Conservation (phyloP, 495 filamentous ascomycete species). For the Parmelia sp. region DNA sequence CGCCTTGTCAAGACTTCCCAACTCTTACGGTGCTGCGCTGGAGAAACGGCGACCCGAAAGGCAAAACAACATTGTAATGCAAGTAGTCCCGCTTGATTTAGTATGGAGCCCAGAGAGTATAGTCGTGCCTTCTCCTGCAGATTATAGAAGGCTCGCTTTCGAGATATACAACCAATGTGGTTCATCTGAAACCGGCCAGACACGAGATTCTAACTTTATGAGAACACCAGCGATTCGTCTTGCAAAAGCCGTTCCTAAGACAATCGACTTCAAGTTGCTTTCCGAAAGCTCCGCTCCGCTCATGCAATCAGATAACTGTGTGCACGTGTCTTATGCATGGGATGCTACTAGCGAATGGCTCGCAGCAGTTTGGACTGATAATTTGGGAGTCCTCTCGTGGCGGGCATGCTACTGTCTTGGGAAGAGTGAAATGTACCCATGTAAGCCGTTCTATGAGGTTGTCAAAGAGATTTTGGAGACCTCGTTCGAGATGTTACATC, state of each 20-base stretch:
- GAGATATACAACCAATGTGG: slow-evolving; percentile 85
- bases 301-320: slow-evolving; percentile 71
- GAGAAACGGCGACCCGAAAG: slow-evolving; percentile 41
- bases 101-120: slow-evolving; percentile 60
- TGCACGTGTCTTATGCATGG: slow-evolving; percentile 82
- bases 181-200: slow-evolving; percentile 41
- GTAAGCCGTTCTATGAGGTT: slow-evolving; percentile 53
- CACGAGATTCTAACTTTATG: slow-evolving; percentile 25
- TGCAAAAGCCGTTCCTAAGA: slow-evolving; percentile 61
- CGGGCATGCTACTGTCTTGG: slow-evolving; percentile 74
- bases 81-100: slow-evolving; percentile 70
- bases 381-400: slow-evolving; percentile 66
- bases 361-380: slow-evolving; percentile 88
- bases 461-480: slow-evolving; percentile 79
- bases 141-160: slow-evolving; percentile 63
- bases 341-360: slow-evolving; percentile 83
- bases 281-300: slow-evolving; percentile 61
- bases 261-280: slow-evolving; percentile 72
- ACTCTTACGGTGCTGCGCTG: slow-evolving; percentile 54
- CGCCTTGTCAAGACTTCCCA: slow-evolving; percentile 69
- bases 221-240: slow-evolving; percentile 70
- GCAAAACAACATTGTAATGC: slow-evolving; percentile 68
- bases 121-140: slow-evolving; percentile 58
- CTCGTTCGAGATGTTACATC: slow-evolving; percentile 68
- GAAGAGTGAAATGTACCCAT: slow-evolving; percentile 49